Percentiles rank a stretch among this genome's conserved stretches.
phyloP scores from a whole-genome alignment of 306 rosid species.

The Medicago truncatula region MtrunA17r5.0-ANR NC_053045.1:42567501-42568000 shows the following conservation, averaged over 20 bases:
- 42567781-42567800: constrained; percentile 37
- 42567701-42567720: constrained; percentile 26
- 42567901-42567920: neutral
- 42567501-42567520: constrained; percentile 61
- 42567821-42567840: constrained; percentile 30
- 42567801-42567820: neutral
- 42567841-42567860: neutral
- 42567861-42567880: constrained; percentile 10
- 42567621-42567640: constrained; percentile 32
- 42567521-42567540: constrained; percentile 58
- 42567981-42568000: neutral
- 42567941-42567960: neutral
- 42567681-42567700: constrained; percentile 11
- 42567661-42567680: constrained; percentile 15
- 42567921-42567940: neutral
- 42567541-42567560: constrained; percentile 50
- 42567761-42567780: constrained; percentile 37
- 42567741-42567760: constrained; percentile 16
- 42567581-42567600: constrained; percentile 26
- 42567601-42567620: neutral
- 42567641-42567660: constrained; percentile 32
- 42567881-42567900: neutral
- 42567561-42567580: constrained; percentile 24
- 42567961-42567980: neutral
- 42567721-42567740: neutral